Base-by-base conservation (phyloP, 2,329 filamentous ascomycete species). In the Fusarium vanettenii region DNA sequence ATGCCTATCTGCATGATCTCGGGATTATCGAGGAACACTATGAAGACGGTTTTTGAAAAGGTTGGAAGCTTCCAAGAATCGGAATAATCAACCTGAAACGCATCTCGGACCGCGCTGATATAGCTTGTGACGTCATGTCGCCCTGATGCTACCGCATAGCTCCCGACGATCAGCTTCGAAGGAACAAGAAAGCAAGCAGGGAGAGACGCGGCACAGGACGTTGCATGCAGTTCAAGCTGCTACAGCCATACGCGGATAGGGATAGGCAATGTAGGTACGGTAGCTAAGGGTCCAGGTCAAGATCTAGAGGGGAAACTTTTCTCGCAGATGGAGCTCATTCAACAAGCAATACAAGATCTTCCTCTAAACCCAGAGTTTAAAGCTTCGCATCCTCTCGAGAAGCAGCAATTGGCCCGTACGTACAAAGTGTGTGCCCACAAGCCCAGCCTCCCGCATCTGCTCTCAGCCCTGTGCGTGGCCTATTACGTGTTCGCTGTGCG, bases 401-500 rank as follows among this genome's bases (percentile, higher is more conserved):
- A 16, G 45, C 48, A 66, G 25, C 52, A 72, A 74, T 74, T 74
- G 71, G 71, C 31, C 22, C 22, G 27, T 14, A 31, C 18, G 27
- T 55, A 31, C 29, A 55, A 48, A 55, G 27, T 55, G 50, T 31
- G 29, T 61, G 18, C 41, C 59, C 59, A 45, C 33, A 29, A 37
- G 39, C 29, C 33, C 29, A 61, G 43, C 41, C 55, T 66, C 29
- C 11, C 37, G 13, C 45, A 35, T 33, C 59, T 43, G 9, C 59
- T 29, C 59, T 74, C 71, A 74, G 71, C 71, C 71, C 71, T 74
- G 71, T 71, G 66, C 67, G 67, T 55, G 50, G 60, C 52, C 68
- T 33, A 74, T 74, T 74, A 74, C 72, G 68, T 66, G 68, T 74
- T 52, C 11, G 31, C 43, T 73, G 68, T 74, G 72, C 68, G 72